Percentiles rank a stretch among this genome's conserved stretches.
These are phyloP conservation scores for Aspergillus spinulosporus DNA, from an alignment of 2,329 filamentous ascomycete genomes.

Conservation along the genomic window DNA sequence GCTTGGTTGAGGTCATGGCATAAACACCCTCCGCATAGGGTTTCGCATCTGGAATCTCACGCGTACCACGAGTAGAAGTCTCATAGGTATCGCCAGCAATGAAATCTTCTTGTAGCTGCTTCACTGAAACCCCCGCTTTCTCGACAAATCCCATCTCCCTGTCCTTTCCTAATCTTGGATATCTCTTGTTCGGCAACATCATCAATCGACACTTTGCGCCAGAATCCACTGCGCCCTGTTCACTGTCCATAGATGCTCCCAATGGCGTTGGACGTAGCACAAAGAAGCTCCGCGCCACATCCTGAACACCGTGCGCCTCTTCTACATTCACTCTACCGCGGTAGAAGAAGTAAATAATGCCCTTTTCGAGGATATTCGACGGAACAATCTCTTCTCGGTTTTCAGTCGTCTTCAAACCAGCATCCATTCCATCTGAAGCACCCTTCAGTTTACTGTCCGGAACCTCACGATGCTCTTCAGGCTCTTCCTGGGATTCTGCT, in stretches of 20 bases:
- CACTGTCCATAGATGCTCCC: slow-evolving; percentile 64
- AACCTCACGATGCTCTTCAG: slow-evolving; percentile 16
- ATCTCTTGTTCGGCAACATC: slow-evolving; percentile 78
- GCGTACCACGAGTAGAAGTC: slow-evolving; percentile 72
- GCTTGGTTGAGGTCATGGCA: slow-evolving; percentile 70
- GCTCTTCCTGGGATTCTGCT: slow-evolving; percentile 16
- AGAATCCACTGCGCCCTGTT: slow-evolving; percentile 54
- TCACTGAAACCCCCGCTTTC: slow-evolving; percentile 65
- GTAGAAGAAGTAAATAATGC: slow-evolving; percentile 88
- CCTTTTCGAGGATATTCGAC: slow-evolving; percentile 76
- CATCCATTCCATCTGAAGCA: slow-evolving; percentile 25
- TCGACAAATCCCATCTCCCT: slow-evolving; percentile 82
- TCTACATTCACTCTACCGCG: slow-evolving; percentile 73
- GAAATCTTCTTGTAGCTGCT: slow-evolving; percentile 71
- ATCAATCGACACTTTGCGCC: slow-evolving; percentile 69
- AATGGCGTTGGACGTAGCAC: slow-evolving; percentile 71
- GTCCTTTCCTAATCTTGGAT: slow-evolving; percentile 68
- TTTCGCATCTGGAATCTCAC: slow-evolving; percentile 67
- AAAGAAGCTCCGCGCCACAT: slow-evolving; percentile 77
- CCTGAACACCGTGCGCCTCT: slow-evolving; percentile 66
- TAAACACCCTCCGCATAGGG: slow-evolving; percentile 86
- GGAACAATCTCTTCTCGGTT: slow-evolving; percentile 54
- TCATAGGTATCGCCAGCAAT: slow-evolving; percentile 66
- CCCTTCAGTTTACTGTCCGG: slow-evolving; percentile 6
- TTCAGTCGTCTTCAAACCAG: slow-evolving; percentile 52